Base-by-base conservation (phyloP, 2,329 filamentous ascomycete genomes). In the Neonectria hederae region DNA sequence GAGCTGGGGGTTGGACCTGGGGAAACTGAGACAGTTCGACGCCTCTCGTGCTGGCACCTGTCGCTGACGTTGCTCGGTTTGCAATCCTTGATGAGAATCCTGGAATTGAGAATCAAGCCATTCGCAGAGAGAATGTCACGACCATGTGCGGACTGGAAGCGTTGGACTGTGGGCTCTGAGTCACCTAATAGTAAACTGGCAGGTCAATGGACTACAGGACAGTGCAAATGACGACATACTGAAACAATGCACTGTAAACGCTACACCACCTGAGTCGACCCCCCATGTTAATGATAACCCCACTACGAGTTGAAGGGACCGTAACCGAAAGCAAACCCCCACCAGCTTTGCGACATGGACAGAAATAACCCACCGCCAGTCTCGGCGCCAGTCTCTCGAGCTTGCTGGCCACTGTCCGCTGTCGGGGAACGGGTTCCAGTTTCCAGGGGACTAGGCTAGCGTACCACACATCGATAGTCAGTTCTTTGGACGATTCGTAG, bases 131-230 rank as follows among this genome's bases (percentile, higher is more conserved):
- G 9, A 14, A 65, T 17, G 67, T 73, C n/a, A 54, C 8, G 21
- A 30, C 1, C 26, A 57, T 58, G 68, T 70, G 67, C 52, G 67
- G 60, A 38, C 6, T 22, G 35, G 10, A 13, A 7, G 46, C 35
- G 45, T n/a, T n/a, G 54, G 17, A 72, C 70, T 70, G 70, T 72
- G 49, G n/a, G 9, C 11, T 59, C 69, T 63, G 70, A 71, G 61
- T 72, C 67, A 69, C 59, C 17, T 43, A 24, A 40, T n/a, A 3
- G 21, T 14, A 30, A 11, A 13, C 3, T 7, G 11, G 13, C 21
- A 21, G 51, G 10, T 19, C 9, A 5, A 14, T 6, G 26, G 21
- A 24, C 21, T 24, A 14, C 19, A 17, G 28, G 22, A 62, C 52
- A 45, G 59, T 62, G 53, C 26, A 26, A 7, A 28, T 28, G 10